Conservation (phyloP, 805 yeast species). For the Kodamaea kakaduensis region DNA sequence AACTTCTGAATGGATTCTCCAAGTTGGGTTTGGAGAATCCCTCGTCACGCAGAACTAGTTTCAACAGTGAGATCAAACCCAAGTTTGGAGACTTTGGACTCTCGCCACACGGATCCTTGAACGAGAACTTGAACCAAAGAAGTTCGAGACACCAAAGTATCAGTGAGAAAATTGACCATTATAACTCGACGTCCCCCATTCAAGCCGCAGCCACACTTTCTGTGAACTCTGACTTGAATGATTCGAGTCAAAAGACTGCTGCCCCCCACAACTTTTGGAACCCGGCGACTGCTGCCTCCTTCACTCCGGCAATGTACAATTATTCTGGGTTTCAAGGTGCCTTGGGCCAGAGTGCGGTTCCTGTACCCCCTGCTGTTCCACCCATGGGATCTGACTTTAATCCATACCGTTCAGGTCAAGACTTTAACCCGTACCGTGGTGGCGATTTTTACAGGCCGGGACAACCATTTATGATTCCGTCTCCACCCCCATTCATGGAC, state of each 20-base stretch:
- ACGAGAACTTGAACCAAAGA: slow-evolving; percentile 39
- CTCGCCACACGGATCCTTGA: slow-evolving; percentile 39
- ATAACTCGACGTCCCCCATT: slow-evolving; percentile 42
- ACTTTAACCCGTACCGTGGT: slow-evolving; percentile 1
- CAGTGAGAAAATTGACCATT: slow-evolving; percentile 61
- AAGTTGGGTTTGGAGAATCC: slow-evolving; percentile 28
- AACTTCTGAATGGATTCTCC: slow-evolving; percentile 42
- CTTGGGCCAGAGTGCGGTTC: slow-evolving; percentile 13
- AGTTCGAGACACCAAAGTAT: slow-evolving; percentile 49
- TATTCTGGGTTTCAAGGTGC: slow-evolving; percentile 16
- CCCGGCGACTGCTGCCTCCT: slow-evolving; percentile 59
- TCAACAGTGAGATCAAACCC: slow-evolving; percentile 27
- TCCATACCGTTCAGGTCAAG: slow-evolving; percentile 23
- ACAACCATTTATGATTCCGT: slow-evolving; percentile 33
- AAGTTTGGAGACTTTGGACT: slow-evolving; percentile 18
- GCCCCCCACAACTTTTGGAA: slow-evolving; percentile 52
- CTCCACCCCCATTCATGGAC: slow-evolving; percentile 35
- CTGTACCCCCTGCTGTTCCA: slow-evolving; percentile 18
- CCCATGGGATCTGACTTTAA: slow-evolving; percentile 20
- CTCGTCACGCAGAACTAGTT: slow-evolving; percentile 53
- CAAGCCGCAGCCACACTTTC: slow-evolving; percentile 40
- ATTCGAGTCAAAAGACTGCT: slow-evolving; percentile 13
- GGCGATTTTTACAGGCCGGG: too few relatives aligned
- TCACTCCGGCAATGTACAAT: slow-evolving; percentile 41
- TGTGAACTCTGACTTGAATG: slow-evolving; percentile 24